Evolutionary conservation across 106 monocot species (phyloP).

Genomic region (Dendrobium chrysotoxum): DNA sequence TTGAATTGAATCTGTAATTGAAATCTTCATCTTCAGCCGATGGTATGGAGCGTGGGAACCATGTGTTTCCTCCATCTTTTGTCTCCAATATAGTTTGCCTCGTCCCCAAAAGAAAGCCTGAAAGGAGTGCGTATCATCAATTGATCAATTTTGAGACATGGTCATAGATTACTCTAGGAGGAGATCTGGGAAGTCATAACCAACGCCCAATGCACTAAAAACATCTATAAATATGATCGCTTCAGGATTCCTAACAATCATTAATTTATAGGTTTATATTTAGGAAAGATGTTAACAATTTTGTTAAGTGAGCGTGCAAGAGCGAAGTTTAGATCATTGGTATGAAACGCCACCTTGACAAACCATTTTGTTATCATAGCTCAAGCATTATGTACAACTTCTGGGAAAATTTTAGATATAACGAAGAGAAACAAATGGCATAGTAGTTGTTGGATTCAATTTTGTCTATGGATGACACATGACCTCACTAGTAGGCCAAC

Average conservation of each 20-base stretch:
- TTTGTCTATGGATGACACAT: no score
- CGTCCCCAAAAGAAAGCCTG: conserved; percentile 92
- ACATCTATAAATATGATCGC: background rate
- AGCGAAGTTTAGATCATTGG: background rate
- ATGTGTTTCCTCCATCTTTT: conserved; percentile 87
- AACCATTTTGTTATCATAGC: background rate
- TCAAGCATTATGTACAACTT: background rate
- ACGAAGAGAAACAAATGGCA: background rate
- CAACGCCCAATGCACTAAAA: background rate
- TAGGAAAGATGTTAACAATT: background rate
- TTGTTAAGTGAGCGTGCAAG: background rate
- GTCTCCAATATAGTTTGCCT: conserved; percentile 97
- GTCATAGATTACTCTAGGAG: background rate
- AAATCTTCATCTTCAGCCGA: conserved; percentile 98
- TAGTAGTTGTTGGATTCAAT: no score
- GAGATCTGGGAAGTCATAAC: background rate
- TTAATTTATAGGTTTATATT: background rate
- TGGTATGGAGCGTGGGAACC: conserved; percentile 77
- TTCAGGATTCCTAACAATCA: background rate
- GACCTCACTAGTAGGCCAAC: no score
- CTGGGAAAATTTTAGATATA: background rate
- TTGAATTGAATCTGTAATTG: conserved; percentile 96
- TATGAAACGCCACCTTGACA: background rate
- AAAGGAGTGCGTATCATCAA: background rate
- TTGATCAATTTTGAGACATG: background rate